phyloP scores from a whole-genome alignment of 805 yeast genomes.

The Lachancea mirantina region DNA sequence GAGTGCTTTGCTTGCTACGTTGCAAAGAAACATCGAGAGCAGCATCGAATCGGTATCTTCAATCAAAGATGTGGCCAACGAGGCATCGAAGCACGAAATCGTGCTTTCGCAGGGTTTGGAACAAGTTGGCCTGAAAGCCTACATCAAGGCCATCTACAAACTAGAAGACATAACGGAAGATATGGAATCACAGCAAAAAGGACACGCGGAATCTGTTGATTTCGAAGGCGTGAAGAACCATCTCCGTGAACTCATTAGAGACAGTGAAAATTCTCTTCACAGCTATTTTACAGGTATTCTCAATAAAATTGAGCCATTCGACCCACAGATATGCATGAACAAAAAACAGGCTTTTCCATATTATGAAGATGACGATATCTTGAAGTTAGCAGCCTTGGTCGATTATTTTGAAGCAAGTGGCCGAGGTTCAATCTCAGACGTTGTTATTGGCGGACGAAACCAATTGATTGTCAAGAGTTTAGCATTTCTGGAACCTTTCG shows the following conservation, averaged over 20 bases:
- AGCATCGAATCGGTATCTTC: constrained; percentile 42
- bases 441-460: constrained; percentile 37
- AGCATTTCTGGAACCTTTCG: constrained; percentile 40
- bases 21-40: constrained; percentile 51
- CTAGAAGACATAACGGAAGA: constrained; percentile 42
- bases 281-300: constrained; percentile 42
- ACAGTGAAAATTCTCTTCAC: constrained; percentile 50
- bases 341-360: constrained; percentile 38
- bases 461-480: constrained; percentile 38
- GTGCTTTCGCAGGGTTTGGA: constrained; percentile 29
- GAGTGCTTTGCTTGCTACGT: constrained; percentile 48
- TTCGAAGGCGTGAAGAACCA: constrained; percentile 64
- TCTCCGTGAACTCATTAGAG: constrained; percentile 47
- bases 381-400: constrained; percentile 37
- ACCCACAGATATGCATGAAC: constrained; percentile 37
- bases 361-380: constrained; percentile 30
- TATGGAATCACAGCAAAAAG: constrained; percentile 28
- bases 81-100: constrained; percentile 37
- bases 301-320: constrained; percentile 37
- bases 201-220: constrained; percentile 29
- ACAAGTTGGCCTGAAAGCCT: constrained; percentile 30
- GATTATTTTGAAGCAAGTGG: constrained; percentile 35
- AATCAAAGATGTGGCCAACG: constrained; percentile 43
- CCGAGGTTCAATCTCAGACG: constrained; percentile 26
- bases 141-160: constrained; percentile 37